Conservation (phyloP, 2,329 filamentous ascomycete genomes). For the Fusarium heterosporum region DNA sequence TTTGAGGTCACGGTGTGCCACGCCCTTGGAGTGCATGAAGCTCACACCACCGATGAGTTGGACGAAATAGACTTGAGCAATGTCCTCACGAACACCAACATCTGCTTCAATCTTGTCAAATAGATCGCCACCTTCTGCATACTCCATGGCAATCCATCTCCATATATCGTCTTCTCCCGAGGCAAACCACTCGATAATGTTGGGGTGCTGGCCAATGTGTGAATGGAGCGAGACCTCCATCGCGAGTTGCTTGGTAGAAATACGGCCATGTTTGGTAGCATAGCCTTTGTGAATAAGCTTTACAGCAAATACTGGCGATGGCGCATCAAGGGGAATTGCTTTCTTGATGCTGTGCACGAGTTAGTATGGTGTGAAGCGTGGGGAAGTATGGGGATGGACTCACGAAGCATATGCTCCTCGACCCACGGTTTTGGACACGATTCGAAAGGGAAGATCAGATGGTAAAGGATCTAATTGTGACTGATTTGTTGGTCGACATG, state of each 20-base stretch:
- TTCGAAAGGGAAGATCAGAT: slow-evolving; percentile 86
- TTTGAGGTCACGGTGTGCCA: slow-evolving; percentile 91
- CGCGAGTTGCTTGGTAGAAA: slow-evolving; percentile 88
- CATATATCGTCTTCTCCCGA: slow-evolving; percentile 87
- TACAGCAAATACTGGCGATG: slow-evolving; percentile 88
- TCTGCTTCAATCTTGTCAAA: slow-evolving; percentile 99
- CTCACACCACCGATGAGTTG: slow-evolving; percentile 91
- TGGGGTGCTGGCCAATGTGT: slow-evolving; percentile 87
- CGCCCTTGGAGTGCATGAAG: slow-evolving; percentile 96
- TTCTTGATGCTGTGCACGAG: slow-evolving; percentile 81
- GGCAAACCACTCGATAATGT: slow-evolving; percentile 93
- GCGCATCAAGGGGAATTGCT: slow-evolving; percentile 77
- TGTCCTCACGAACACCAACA: slow-evolving; percentile 91
- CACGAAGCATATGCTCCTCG: slow-evolving; percentile 98
- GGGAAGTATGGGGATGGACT: slow-evolving; percentile 45
- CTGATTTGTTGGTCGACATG: slow-evolving; percentile 64
- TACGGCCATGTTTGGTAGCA: slow-evolving; percentile 86
- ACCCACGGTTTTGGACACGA: slow-evolving; percentile 96
- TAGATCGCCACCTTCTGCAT: slow-evolving; percentile 92
- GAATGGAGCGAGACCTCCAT: slow-evolving; percentile 93
- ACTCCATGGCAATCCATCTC: slow-evolving; percentile 99
- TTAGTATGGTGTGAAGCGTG: slow-evolving; percentile 18
- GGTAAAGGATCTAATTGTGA: slow-evolving; percentile 92
- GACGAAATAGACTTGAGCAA: slow-evolving; percentile 95
- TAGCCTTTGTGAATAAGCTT: slow-evolving; percentile 99